A percentile compares a stretch with the other conserved stretches of the same genome.
phyloP scores from a whole-genome alignment of 1,139 yeast genomes.

The Williopsis jadinii region DNA sequence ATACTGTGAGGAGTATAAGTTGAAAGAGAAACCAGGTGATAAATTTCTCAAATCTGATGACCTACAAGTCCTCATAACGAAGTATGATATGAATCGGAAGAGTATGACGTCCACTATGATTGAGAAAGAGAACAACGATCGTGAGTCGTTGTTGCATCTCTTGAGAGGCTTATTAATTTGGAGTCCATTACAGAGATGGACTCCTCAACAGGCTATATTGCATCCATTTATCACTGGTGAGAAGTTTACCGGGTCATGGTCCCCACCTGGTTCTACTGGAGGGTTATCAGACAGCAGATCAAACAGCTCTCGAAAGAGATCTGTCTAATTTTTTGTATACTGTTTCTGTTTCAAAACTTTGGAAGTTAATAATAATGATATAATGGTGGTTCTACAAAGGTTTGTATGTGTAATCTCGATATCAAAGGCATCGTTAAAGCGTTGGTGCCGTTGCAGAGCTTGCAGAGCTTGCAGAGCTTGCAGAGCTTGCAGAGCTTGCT shows the following conservation, averaged over 20 bases:
- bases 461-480: no score
- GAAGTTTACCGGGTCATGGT: conserved; percentile 38
- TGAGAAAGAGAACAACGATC: conserved; percentile 65
- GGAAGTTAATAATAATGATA: no score
- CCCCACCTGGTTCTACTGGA: conserved; percentile 33
- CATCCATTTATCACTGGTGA: conserved; percentile 79
- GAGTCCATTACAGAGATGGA: conserved; percentile 92
- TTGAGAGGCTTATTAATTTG: conserved; percentile 68
- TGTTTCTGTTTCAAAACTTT: no score
- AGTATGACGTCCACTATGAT: conserved; percentile 60
- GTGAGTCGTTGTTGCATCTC: conserved; percentile 71
- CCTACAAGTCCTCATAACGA: conserved; percentile 66
- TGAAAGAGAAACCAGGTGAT: conserved; percentile 73
- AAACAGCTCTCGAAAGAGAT: no score
- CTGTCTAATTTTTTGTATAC: no score
- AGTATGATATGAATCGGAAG: conserved; percentile 67
- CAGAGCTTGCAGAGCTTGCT: no score
- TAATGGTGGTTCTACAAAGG: no score
- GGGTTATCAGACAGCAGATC: not conserved
- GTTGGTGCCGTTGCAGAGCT: no score
- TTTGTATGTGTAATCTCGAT: no score
- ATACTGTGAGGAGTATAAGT: conserved; percentile 47
- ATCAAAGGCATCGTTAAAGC: no score
- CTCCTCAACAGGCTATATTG: conserved; percentile 89
- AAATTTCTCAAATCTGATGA: conserved; percentile 74